phyloP scores from a whole-genome alignment of 1,284 basidiomycete genomes.

The Rhodotorula sp. region DNA sequence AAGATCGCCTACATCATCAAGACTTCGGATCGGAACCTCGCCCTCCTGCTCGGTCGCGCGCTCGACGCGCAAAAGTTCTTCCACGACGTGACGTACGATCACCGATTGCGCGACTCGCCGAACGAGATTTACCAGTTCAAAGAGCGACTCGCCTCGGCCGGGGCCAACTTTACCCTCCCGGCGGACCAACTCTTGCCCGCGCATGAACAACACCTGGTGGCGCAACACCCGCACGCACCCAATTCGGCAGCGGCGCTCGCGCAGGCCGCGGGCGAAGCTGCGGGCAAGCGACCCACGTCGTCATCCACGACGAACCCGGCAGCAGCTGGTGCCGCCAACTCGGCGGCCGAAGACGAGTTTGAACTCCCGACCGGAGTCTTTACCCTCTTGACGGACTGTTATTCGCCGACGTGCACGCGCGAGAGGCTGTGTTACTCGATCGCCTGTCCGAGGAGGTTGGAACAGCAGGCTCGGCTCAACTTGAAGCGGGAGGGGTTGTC shows the following conservation, averaged over 20 bases:
- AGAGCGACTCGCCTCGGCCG: slow-evolving; percentile 44
- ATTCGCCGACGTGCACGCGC: slow-evolving; percentile 93
- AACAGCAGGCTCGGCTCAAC: slow-evolving; percentile 86
- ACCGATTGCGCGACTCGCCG: slow-evolving; percentile 83
- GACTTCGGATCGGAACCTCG: slow-evolving; percentile 94
- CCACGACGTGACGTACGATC: slow-evolving; percentile 98
- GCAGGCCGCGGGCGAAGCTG: slow-evolving; percentile 5
- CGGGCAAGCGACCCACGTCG: not conserved
- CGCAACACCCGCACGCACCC: slow-evolving; percentile 24
- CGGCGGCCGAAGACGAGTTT: slow-evolving; percentile 51
- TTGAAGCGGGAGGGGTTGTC: slow-evolving; percentile 71
- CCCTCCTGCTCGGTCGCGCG: slow-evolving; percentile 86
- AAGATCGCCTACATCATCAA: slow-evolving; percentile 97
- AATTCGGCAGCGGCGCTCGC: slow-evolving; percentile 15
- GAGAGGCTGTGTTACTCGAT: slow-evolving; percentile 95
- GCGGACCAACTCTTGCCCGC: not conserved
- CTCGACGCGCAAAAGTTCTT: slow-evolving; percentile 99
- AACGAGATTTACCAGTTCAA: slow-evolving; percentile 91
- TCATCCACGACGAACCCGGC: slow-evolving; percentile 44
- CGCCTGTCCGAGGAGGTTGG: slow-evolving; percentile 87
- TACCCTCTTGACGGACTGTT: slow-evolving; percentile 94
- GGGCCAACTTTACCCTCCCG: slow-evolving; percentile 8
- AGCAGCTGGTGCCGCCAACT: slow-evolving; percentile 16
- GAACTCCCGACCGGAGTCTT: slow-evolving; percentile 91
- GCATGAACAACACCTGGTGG: slow-evolving; percentile 2